Evolutionary conservation across 768 basidiomycete genomes (phyloP).

Genomic region (Naematelia aurantialba): DNA sequence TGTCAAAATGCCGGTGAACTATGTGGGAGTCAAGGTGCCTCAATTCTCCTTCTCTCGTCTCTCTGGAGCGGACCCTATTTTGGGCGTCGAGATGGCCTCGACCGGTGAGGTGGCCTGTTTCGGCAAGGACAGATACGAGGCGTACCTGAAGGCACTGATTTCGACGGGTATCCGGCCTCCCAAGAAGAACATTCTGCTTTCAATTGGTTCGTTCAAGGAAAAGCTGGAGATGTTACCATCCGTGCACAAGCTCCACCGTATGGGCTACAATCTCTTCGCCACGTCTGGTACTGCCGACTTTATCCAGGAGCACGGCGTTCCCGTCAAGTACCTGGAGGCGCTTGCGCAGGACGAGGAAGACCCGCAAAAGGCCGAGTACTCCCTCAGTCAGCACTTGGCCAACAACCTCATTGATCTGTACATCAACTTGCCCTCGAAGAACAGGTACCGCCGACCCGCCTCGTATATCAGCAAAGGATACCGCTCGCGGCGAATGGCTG

Average conservation of each 20-base stretch:
- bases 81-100: conserved; percentile 99
- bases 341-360: conserved; percentile 59
- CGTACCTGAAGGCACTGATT: conserved; percentile 93
- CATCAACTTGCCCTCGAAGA: conserved; percentile 98
- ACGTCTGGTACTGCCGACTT: conserved; percentile 97
- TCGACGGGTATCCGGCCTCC: conserved; percentile 92
- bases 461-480: conserved; percentile 97
- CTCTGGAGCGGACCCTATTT: conserved; percentile 92
- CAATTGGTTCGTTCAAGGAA: conserved; percentile 94
- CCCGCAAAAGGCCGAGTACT: conserved; percentile 93
- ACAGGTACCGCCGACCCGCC: conserved; percentile 92
- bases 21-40: conserved; percentile 99
- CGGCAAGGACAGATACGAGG: conserved; percentile 95
- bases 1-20: conserved; percentile 77
- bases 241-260: conserved; percentile 86
- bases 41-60: conserved; percentile 97
- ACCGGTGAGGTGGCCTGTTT: conserved; percentile 99
- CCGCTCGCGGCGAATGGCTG: conserved; percentile 93
- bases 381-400: conserved; percentile 83
- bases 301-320: conserved; percentile 88
- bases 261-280: conserved; percentile 94
- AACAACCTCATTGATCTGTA: conserved; percentile 99
- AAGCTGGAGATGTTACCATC: conserved; percentile 93
- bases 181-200: conserved; percentile 96
- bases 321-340: conserved; percentile 95